Percentiles rank a stretch among this genome's conserved stretches.
Conservation (phyloP, 352 stramenopile species). For the Phytophthora macrochlamydospora region DNA sequence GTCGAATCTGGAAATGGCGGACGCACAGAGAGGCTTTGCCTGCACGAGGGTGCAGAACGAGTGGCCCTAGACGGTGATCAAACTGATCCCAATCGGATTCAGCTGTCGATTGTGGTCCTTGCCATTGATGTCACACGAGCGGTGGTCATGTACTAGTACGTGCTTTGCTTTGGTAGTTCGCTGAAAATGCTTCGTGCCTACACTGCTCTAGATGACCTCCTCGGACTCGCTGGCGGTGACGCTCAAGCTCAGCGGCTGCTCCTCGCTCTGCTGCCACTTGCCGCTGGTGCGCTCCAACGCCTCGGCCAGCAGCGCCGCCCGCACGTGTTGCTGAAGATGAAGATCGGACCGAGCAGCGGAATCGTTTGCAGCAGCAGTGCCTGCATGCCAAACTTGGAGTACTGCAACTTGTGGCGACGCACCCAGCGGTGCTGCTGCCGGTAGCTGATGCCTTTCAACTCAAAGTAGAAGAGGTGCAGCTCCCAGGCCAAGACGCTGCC, state of each 20-base stretch:
- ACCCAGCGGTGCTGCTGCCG: slow-evolving; percentile 46
- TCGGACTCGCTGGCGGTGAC: too few relatives aligned
- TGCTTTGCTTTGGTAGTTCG: too few relatives aligned
- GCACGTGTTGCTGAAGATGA: slow-evolving; percentile 58
- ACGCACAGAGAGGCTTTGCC: background rate
- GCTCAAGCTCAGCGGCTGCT: slow-evolving; percentile 13
- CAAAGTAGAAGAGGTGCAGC: slow-evolving; percentile 57
- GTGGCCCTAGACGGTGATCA: slow-evolving; percentile 20
- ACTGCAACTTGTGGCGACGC: slow-evolving; percentile 34
- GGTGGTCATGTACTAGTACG: too few relatives aligned
- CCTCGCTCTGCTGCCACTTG: slow-evolving; percentile 9
- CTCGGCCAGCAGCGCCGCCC: slow-evolving; percentile 51
- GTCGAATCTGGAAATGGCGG: slow-evolving; percentile 24
- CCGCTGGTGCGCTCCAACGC: slow-evolving; percentile 32
- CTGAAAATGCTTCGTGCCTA: too few relatives aligned
- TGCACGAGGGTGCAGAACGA: slow-evolving; percentile 3
- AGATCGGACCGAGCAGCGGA: slow-evolving; percentile 44
- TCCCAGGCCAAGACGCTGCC: slow-evolving; percentile 52
- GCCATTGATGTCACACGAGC: background rate
- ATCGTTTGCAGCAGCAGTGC: slow-evolving; percentile 55
- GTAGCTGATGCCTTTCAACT: slow-evolving; percentile 44
- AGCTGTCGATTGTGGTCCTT: background rate
- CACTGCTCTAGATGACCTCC: too few relatives aligned
- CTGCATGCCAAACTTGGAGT: slow-evolving; percentile 51
- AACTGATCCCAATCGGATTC: slow-evolving; percentile 11